Conservation (phyloP, 352 stramenopile species). For the Discostella stelligera region DNA sequence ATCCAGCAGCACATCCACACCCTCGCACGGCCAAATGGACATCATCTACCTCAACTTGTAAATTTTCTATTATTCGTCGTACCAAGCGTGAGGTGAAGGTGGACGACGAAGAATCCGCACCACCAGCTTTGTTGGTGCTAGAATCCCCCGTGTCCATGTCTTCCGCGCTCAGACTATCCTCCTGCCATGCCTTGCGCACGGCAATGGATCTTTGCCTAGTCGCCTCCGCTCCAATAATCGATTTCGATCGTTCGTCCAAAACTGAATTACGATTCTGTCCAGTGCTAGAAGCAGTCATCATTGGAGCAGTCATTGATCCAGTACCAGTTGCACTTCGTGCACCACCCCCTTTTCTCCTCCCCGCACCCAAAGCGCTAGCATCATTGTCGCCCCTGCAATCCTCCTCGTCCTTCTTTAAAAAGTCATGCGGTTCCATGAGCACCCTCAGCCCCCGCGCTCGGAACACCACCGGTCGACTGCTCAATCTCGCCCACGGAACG, state of each 20-base stretch:
- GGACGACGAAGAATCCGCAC: neutral
- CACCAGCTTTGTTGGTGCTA: constrained; percentile 1
- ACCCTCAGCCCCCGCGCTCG: constrained; percentile 68
- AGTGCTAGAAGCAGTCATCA: neutral
- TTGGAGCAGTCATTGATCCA: neutral
- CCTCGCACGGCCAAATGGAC: constrained; percentile 68
- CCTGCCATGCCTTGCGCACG: constrained; percentile 50
- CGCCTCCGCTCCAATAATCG: constrained; percentile 55
- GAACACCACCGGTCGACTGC: constrained; percentile 70
- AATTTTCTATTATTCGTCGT: constrained; percentile 80
- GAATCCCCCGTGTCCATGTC: neutral
- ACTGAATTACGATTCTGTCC: neutral
- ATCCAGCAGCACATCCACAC: constrained; percentile 57
- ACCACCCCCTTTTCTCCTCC: constrained; percentile 1
- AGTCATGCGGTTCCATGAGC: constrained; percentile 63
- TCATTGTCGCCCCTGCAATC: constrained; percentile 5
- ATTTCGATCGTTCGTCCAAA: constrained; percentile 43
- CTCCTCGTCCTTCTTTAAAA: constrained; percentile 50
- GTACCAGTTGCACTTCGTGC: neutral
- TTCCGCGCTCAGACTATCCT: constrained; percentile 11
- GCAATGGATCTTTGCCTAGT: constrained; percentile 56
- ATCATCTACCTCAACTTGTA: constrained; percentile 81
- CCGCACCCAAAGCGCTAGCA: constrained; percentile 1
- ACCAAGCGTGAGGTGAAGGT: constrained; percentile 73
- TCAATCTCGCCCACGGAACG: constrained; percentile 77